Evolutionary conservation across 768 basidiomycete genomes (phyloP), one percentile per base, ranked within the genome.

Genomic region (Boletellus emodensis): DNA sequence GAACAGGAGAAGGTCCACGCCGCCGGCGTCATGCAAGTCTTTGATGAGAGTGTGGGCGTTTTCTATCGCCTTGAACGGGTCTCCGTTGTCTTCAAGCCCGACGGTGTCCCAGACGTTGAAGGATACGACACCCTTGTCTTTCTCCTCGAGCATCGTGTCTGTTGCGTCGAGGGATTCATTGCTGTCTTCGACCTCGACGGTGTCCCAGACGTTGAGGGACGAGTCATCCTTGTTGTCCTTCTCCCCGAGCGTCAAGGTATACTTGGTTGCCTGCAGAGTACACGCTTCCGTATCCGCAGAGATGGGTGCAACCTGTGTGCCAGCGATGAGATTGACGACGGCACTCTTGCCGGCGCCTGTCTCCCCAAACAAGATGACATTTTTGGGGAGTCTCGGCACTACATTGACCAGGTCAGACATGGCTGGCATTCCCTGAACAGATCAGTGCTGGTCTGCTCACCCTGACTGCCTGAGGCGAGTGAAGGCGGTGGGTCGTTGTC

Each of bases 351-450:
- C 46, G 1, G 42, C 42, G 3, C 46, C 51, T 1, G 51, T 52
- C 46, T 52, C 46, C 3, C 51, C 51, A 18, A 52, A 52, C n/a
- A 52, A 7, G n/a, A 52, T 38, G 4, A 52, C 11, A 15, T 48
- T 52, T 2, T 24, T 24, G 2, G 30, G 11, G 10, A 12, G 35
- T 17, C 17, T 24, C 1, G 22, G 3, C 11, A 33, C 44, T 35
- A 1, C 15, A 18, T 22, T 24, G 20, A 3, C 32, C 7, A 30
- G 30, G 30, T 24, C 22, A 24, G 18, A 14, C 43, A 6, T n/a
- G 30, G 5, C 15, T 18, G 3, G 30, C 28, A 4, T 28, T 28
- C 28, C 28, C 30, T 30, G 30, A 7, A 11, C 30, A 7, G 8
- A 30, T 9, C 30, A 30, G 30, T n/a, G 18, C 6, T 12, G 14